A percentile compares a stretch with the other conserved stretches of the same genome.
phyloP scores from a whole-genome alignment of 176 grass and related monocot species.

The Musa beccarii region DNA sequence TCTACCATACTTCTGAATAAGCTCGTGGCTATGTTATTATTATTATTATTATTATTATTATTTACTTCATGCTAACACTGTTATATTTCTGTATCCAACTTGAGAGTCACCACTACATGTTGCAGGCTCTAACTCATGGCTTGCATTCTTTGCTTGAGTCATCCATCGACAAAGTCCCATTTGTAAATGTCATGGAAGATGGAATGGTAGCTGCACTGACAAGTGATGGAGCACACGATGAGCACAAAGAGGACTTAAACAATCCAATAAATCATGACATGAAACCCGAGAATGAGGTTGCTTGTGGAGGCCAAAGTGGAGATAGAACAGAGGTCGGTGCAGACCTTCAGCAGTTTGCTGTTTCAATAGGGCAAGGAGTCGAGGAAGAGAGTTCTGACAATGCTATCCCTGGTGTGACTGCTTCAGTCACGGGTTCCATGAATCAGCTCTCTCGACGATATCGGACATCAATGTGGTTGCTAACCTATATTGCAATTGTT shows the following conservation, averaged over 20 bases:
- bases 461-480: conserved; percentile 65
- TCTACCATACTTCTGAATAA: conserved; percentile 1
- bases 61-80: too few relatives aligned
- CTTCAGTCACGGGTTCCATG: conserved; percentile 67
- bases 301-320: conserved; percentile 4
- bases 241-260: not conserved
- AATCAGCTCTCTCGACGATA: conserved; percentile 42
- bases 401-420: conserved; percentile 33
- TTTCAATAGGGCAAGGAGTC: conserved; percentile 8
- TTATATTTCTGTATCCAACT: too few relatives aligned
- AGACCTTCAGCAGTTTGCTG: conserved; percentile 12
- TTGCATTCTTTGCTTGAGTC: conserved; percentile 68
- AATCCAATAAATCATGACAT: not conserved
- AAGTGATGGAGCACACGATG: conserved; percentile 22
- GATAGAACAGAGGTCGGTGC: conserved; percentile 4
- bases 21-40: not conserved
- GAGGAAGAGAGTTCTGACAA: conserved; percentile 10
- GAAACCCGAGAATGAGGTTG: not conserved
- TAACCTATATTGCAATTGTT: conserved; percentile 67
- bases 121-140: conserved; percentile 35
- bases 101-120: too few relatives aligned
- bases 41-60: not conserved
- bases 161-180: conserved; percentile 72
- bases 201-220: conserved; percentile 57
- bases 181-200: conserved; percentile 72